Conservation (phyloP, 2,329 filamentous ascomycete species). For the Alternaria sp. region DNA sequence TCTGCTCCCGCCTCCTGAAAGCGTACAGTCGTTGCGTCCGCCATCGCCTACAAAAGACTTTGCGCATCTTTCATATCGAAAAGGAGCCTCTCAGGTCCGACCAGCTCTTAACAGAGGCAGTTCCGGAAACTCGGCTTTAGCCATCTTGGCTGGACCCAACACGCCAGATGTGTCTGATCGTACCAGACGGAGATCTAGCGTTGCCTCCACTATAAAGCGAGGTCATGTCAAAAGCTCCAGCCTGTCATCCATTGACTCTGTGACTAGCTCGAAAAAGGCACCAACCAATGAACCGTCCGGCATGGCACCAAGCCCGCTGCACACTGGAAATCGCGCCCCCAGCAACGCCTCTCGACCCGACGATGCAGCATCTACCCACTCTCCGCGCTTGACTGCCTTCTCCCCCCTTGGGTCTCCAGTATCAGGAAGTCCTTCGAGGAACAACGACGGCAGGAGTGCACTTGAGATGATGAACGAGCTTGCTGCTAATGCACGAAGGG, state of each 20-base stretch:
- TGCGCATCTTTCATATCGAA: constrained; percentile 60
- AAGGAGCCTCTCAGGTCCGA: constrained; percentile 59
- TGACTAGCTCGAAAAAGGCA: constrained; percentile 44
- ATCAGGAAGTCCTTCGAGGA: constrained; percentile 67
- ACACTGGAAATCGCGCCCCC: constrained; percentile 44
- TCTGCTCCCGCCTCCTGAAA: constrained; percentile 24
- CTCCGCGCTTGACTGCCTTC: constrained; percentile 32
- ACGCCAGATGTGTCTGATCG: constrained; percentile 36
- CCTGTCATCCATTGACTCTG: constrained; percentile 58
- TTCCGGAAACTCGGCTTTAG: constrained; percentile 46
- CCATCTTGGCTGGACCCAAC: constrained; percentile 43
- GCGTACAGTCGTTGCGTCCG: constrained; percentile 43
- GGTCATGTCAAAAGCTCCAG: constrained; percentile 54
- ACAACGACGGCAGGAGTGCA: constrained; percentile 56
- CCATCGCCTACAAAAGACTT: constrained; percentile 59
- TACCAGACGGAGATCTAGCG: constrained; percentile 46
- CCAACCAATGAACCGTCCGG: constrained; percentile 34
- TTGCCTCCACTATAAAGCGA: constrained; percentile 37
- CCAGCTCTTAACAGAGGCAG: constrained; percentile 45
- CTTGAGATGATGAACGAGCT: constrained; percentile 74
- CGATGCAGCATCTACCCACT: constrained; percentile 38
- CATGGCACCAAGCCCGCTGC: constrained; percentile 44
- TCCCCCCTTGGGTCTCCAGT: constrained; percentile 40
- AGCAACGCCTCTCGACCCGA: constrained; percentile 41
- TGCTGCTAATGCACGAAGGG: constrained; percentile 85